Conservation (phyloP, 306 rosid genomes). For the Ceratonia siliqua region DNA sequence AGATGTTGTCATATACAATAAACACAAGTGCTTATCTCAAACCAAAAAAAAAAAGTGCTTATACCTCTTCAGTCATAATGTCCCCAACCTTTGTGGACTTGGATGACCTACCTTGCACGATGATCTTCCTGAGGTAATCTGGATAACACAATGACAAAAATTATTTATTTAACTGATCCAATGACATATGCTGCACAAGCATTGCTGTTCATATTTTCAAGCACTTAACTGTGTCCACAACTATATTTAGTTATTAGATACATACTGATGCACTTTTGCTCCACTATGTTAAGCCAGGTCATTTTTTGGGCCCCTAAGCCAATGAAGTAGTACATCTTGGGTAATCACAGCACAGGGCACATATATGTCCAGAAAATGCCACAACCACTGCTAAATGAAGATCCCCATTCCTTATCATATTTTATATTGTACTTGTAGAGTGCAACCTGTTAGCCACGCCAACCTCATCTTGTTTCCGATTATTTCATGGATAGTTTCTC, state of each 20-base stretch:
- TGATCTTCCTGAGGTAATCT: slow-evolving; percentile 98
- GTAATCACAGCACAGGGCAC: not conserved
- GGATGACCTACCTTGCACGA: slow-evolving; percentile 98
- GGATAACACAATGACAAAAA: slow-evolving; percentile 18
- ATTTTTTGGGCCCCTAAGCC: slow-evolving; percentile 6
- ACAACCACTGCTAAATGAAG: slow-evolving; percentile 9
- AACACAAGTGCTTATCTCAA: slow-evolving; percentile 20
- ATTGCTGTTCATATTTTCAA: not conserved
- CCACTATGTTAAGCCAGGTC: not conserved
- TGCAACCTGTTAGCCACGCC: not conserved
- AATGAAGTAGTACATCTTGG: not conserved
- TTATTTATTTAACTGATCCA: not conserved
- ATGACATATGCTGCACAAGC: not conserved
- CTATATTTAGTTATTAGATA: not conserved
- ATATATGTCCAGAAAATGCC: slow-evolving; percentile 10
- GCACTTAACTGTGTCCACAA: not conserved
- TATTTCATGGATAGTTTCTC: not conserved
- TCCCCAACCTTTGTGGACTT: slow-evolving; percentile 98
- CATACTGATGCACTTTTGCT: not conserved
- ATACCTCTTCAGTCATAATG: slow-evolving; percentile 99
- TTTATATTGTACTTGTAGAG: not conserved
- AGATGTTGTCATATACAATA: not conserved
- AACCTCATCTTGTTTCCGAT: not conserved
- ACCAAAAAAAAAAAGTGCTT: not conserved
- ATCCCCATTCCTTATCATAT: not conserved